Evolutionary conservation across 306 rosid species (phyloP).

Genomic region (Albizia julibrissin): DNA sequence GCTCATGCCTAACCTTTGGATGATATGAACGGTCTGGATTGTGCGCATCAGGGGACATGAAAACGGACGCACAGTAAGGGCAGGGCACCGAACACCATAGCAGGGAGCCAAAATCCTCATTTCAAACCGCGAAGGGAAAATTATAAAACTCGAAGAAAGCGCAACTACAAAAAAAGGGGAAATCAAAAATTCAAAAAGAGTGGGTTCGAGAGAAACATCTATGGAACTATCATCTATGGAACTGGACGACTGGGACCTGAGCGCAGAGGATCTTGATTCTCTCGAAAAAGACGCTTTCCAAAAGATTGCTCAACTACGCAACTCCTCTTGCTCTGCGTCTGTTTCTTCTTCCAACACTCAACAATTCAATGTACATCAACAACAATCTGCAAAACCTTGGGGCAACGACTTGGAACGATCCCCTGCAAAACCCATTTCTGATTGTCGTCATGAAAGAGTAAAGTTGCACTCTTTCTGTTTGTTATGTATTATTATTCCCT

Average conservation of each 20-base stretch:
- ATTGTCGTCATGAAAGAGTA: constrained; percentile 45
- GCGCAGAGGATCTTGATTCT: constrained; percentile 77
- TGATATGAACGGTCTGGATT: neutral
- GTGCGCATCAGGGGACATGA: neutral
- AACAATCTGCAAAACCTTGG: constrained; percentile 22
- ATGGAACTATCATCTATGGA: constrained; percentile 43
- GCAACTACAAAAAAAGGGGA: too few relatives aligned
- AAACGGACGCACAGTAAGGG: neutral
- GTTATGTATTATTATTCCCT: neutral
- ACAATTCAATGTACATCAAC: constrained; percentile 3
- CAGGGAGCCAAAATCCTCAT: neutral
- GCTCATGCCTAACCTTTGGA: neutral
- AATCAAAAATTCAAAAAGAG: neutral
- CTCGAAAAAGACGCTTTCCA: constrained; percentile 83
- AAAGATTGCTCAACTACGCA: constrained; percentile 70
- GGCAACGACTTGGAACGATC: constrained; percentile 12
- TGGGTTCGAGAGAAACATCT: neutral
- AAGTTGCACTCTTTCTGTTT: constrained; percentile 4
- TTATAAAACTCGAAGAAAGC: constrained; percentile 7
- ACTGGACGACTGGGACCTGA: constrained; percentile 68
- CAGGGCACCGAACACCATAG: neutral
- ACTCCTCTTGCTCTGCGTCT: constrained; percentile 28
- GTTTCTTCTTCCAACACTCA: neutral
- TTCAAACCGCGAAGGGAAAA: neutral
- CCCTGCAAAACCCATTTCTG: constrained; percentile 33